Base-by-base conservation (phyloP, 2,329 filamentous ascomycete genomes). In the Lachnellula hyalina region DNA sequence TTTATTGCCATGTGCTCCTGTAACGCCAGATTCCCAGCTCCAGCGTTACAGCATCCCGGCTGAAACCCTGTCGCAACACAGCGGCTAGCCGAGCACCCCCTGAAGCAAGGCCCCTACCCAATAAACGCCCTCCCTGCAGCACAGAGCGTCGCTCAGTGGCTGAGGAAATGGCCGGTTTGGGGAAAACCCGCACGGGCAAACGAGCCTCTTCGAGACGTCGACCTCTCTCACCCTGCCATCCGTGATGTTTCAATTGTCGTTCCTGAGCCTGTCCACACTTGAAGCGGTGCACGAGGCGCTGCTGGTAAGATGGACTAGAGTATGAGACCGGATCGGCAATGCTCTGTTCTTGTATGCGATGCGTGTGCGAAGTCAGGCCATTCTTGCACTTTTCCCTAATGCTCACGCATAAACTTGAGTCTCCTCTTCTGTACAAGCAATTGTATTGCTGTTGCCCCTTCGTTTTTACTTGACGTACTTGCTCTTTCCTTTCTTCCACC, bases 261-360 rank as follows among this genome's bases (percentile, higher is more conserved):
- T 12, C 21, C 21, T 21, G 21, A 21, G 21, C 19, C 15, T 44
- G 9, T 17, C 15, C 41, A n/a, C 44, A 17, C n/a, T 3, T 23
- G 53, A 23, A 23, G 47, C 48, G 41, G 50, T 53, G 52, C 46
- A 53, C 54, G 56, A 61, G 58, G 57, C 57, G 55, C 55, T 48
- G 36, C 35, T 28, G 52, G 19, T 34, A 21, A 21, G 21, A 21
- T 21, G 2, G 21, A 21, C 49, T 36, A 12, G 25, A 52, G 55
- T 56, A 54, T 62, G 61, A 64, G 54, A 64, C 61, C 44, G n/a
- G 54, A 64, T 60, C 44, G n/a, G 57, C 42, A 51, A 50, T 54
- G 57, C 55, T 55, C 58, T 57, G 49, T 50, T 49, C 54, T 54
- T 44, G 21, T 47, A 36, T 51, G 45, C 36, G 23, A 8, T 23